Evolutionary conservation across 1,139 yeast genomes (phyloP).

Genomic region (Pichia sp.): DNA sequence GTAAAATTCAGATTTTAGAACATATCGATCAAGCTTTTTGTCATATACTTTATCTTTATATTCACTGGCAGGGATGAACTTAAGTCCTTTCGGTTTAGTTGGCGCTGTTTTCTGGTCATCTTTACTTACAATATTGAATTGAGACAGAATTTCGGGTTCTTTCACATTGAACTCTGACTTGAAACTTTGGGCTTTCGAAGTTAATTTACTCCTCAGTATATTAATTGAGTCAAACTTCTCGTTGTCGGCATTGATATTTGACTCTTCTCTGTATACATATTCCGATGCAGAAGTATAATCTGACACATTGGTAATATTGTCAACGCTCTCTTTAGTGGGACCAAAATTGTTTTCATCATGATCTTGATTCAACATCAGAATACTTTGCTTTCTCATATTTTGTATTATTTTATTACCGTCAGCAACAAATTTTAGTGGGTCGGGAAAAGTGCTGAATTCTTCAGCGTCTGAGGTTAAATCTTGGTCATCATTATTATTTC

Average conservation of each 20-base stretch:
- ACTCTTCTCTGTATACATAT: not conserved
- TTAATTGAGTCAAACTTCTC: not conserved
- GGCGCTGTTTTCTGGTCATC: not conserved
- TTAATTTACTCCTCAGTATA: constrained; percentile 1
- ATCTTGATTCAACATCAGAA: not conserved
- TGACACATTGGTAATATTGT: constrained; percentile 3
- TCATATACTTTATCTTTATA: constrained; percentile 24
- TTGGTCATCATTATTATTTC: constrained; percentile 14
- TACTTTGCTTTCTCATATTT: constrained; percentile 12
- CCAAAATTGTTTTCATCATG: not conserved
- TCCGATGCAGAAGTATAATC: constrained; percentile 23
- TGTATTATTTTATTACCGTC: constrained; percentile 20
- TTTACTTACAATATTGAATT: not conserved
- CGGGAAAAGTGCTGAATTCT: constrained; percentile 14
- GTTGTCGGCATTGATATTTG: not conserved
- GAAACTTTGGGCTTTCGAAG: constrained; percentile 2
- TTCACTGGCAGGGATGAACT: constrained; percentile 24
- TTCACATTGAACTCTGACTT: constrained; percentile 6
- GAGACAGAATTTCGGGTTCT: constrained; percentile 5
- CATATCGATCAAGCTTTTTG: constrained; percentile 19
- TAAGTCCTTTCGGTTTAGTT: constrained; percentile 16
- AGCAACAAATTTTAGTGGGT: constrained; percentile 14
- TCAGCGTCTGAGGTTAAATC: constrained; percentile 21
- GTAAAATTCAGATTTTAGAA: constrained; percentile 15
- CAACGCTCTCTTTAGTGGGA: not conserved